phyloP scores from a whole-genome alignment of 2,329 filamentous ascomycete genomes.

The Alternaria arborescens region DNA sequence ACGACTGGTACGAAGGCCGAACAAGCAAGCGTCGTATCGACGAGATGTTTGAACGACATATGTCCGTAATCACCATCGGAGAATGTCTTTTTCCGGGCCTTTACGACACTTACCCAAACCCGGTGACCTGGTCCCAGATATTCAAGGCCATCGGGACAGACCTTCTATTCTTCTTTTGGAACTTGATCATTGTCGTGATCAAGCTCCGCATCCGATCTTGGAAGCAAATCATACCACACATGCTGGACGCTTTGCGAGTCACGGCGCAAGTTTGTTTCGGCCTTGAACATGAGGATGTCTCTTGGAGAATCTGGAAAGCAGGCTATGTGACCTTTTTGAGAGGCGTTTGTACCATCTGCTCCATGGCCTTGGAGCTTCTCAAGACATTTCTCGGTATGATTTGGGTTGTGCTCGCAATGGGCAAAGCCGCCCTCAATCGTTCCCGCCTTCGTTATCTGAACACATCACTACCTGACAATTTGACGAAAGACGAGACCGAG shows the following conservation, averaged over 20 bases:
- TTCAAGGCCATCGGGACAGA: neutral
- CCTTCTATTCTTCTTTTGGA: neutral
- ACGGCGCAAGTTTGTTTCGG: conserved; percentile 1
- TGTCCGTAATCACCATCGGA: neutral
- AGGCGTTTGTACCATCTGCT: neutral
- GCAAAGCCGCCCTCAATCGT: neutral
- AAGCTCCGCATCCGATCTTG: neutral
- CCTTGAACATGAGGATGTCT: neutral
- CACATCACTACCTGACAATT: neutral
- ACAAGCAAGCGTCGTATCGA: conserved; percentile 7
- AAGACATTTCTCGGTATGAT: neutral
- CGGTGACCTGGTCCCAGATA: neutral
- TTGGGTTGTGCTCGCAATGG: neutral
- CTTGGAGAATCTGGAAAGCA: conserved; percentile 1
- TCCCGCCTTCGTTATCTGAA: neutral
- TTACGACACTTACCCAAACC: neutral
- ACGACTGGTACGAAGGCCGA: conserved; percentile 4
- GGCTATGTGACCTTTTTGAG: neutral
- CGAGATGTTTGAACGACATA: neutral
- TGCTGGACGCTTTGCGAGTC: neutral
- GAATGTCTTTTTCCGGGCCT: conserved; percentile 14
- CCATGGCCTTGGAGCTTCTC: neutral
- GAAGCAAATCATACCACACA: neutral
- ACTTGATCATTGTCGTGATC: neutral
- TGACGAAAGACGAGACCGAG: neutral